phyloP scores from a whole-genome alignment of 2,329 filamentous ascomycete genomes.

The Capronia americana region DNA sequence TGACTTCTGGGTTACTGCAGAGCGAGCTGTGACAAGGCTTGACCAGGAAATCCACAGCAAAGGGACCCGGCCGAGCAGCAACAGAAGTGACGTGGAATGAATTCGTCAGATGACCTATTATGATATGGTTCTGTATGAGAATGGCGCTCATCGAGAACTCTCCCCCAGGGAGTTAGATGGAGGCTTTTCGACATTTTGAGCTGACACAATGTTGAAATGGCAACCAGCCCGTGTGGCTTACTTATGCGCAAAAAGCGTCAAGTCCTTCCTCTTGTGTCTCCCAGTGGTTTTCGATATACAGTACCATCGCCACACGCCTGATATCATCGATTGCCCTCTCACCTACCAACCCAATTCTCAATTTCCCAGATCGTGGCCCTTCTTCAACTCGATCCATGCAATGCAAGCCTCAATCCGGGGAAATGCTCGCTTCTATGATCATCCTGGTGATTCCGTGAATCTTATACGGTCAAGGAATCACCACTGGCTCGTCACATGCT shows the following conservation, averaged over 20 bases:
- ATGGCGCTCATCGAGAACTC: not conserved
- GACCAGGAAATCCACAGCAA: not conserved
- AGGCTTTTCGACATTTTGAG: not conserved
- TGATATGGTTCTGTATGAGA: not conserved
- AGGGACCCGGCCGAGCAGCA: not conserved
- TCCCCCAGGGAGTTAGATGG: not conserved
- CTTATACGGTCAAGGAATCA: too few relatives aligned
- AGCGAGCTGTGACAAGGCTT: not conserved
- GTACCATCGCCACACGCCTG: not conserved
- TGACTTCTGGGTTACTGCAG: slow-evolving; percentile 8
- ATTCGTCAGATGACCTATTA: not conserved
- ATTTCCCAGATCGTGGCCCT: too few relatives aligned
- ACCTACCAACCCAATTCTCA: too few relatives aligned
- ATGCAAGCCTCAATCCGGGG: too few relatives aligned
- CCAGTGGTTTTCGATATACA: not conserved
- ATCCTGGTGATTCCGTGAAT: too few relatives aligned
- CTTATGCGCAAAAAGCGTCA: not conserved
- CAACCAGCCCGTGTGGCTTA: not conserved
- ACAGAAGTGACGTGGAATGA: not conserved
- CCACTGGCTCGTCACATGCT: too few relatives aligned
- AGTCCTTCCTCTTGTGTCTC: not conserved
- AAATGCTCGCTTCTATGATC: too few relatives aligned
- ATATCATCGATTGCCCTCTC: not conserved
- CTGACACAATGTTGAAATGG: not conserved
- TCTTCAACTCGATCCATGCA: too few relatives aligned